Evolutionary conservation across 176 grass and related monocot genomes (phyloP).

Genomic region (Chrysopogon serrulatus): DNA sequence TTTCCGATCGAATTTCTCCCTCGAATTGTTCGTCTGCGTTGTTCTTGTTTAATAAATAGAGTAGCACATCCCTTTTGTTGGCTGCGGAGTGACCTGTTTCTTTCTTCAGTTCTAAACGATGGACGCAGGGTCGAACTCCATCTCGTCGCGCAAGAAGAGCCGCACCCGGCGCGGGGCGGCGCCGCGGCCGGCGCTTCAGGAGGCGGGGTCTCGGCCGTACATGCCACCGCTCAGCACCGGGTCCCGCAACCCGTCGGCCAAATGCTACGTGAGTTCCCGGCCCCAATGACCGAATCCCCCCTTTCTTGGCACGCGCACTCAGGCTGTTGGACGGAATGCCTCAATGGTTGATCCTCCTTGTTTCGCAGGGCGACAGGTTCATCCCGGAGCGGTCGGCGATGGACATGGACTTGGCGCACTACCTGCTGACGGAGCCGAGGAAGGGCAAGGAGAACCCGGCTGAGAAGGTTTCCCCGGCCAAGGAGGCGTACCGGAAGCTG

Average conservation of each 20-base stretch:
- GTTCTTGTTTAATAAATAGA: not conserved
- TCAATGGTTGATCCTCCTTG: slow-evolving; percentile 5
- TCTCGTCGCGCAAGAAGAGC: slow-evolving; percentile 23
- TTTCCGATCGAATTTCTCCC: not conserved
- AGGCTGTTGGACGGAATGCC: slow-evolving; percentile 19
- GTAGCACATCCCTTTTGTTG: not conserved
- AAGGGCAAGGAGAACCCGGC: slow-evolving; percentile 41
- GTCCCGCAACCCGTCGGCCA: slow-evolving; percentile 24
- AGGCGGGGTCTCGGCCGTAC: slow-evolving; percentile 40
- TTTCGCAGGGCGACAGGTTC: slow-evolving; percentile 61
- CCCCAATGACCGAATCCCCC: not conserved
- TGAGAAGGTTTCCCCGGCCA: slow-evolving; percentile 19
- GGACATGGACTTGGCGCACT: slow-evolving; percentile 65
- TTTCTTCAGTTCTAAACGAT: slow-evolving; percentile 19
- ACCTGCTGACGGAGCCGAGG: slow-evolving; percentile 58
- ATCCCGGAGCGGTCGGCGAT: slow-evolving; percentile 48
- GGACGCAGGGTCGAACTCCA: slow-evolving; percentile 39
- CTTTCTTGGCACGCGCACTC: not conserved
- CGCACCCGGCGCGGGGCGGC: not conserved
- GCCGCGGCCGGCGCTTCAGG: slow-evolving; percentile 27
- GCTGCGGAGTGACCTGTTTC: not conserved
- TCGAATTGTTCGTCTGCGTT: not conserved
- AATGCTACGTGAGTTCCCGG: slow-evolving; percentile 30
- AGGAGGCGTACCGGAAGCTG: slow-evolving; percentile 50
- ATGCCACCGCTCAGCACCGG: slow-evolving; percentile 43